A percentile compares a stretch with the other conserved stretches of the same genome.
phyloP scores from a whole-genome alignment of 2,329 filamentous ascomycete genomes.

The Arthrobotrys entomopaga region DNA sequence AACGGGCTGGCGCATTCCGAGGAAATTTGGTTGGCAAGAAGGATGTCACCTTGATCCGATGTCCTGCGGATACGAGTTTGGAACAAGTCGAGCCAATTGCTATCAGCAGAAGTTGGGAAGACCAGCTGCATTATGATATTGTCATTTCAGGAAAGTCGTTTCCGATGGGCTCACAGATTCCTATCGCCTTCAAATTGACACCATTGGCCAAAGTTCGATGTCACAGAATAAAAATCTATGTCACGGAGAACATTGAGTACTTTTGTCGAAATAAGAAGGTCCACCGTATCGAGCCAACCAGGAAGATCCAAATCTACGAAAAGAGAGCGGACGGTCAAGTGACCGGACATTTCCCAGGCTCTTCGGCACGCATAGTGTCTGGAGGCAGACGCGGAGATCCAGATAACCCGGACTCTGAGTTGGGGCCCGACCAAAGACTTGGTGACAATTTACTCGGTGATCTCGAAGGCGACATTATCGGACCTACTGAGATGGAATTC shows the following conservation, averaged over 20 bases:
- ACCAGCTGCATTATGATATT: conserved; percentile 94
- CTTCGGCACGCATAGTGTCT: conserved; percentile 78
- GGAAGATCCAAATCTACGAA: conserved; percentile 87
- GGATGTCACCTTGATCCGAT: conserved; percentile 83
- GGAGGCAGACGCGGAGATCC: conserved; percentile 75
- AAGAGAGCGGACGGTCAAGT: conserved; percentile 83
- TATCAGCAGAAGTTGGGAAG: conserved; percentile 92
- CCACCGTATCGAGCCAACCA: conserved; percentile 82
- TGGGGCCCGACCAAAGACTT: conserved; percentile 42
- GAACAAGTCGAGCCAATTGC: conserved; percentile 94
- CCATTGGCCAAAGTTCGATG: conserved; percentile 92
- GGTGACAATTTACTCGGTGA: conserved; percentile 81
- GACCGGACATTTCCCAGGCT: conserved; percentile 77
- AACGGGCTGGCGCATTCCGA: conserved; percentile 88
- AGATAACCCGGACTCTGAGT: conserved; percentile 53
- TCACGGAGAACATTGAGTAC: conserved; percentile 91
- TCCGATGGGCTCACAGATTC: conserved; percentile 84
- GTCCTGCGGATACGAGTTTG: conserved; percentile 85
- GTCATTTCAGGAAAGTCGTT: conserved; percentile 97
- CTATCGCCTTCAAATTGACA: conserved; percentile 92
- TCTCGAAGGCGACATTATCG: conserved; percentile 81
- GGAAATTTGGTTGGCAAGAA: conserved; percentile 84
- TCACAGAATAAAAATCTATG: conserved; percentile 88
- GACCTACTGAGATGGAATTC: conserved; percentile 92
- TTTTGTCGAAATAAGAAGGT: conserved; percentile 87